Conservation (phyloP, 306 rosid genomes). For the Senna tora region DNA sequence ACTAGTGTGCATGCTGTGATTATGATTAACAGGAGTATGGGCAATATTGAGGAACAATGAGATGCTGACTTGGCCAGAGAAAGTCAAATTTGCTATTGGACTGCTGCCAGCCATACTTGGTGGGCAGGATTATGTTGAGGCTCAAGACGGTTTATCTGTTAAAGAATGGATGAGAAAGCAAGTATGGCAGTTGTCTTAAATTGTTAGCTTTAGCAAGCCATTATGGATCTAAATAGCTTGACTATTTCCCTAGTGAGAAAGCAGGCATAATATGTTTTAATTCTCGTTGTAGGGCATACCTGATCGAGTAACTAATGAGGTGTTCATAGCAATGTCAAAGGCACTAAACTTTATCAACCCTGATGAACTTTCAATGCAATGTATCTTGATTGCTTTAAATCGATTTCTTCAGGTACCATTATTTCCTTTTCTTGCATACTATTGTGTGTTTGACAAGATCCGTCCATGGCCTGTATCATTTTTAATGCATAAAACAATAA, state of each 20-base stretch:
- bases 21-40: constrained; percentile 75
- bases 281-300: constrained; percentile 74
- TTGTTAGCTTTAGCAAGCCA: constrained; percentile 16
- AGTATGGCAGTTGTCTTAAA: constrained; percentile 48
- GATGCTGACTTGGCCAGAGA: constrained; percentile 99
- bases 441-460: constrained; percentile 18
- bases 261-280: constrained; percentile 32
- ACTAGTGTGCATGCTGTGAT: constrained; percentile 28
- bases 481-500: constrained; percentile 25
- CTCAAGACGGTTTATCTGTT: constrained; percentile 85
- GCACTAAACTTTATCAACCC: constrained; percentile 98
- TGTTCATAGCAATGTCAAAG: constrained; percentile 98
- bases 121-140: constrained; percentile 93
- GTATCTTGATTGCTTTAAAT: constrained; percentile 94
- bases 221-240: constrained; percentile 19
- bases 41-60: constrained; percentile 95
- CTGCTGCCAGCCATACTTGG: constrained; percentile 96
- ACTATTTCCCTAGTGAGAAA: neutral
- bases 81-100: constrained; percentile 93
- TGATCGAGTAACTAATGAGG: constrained; percentile 94
- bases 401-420: constrained; percentile 88
- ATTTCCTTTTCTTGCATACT: constrained; percentile 33
- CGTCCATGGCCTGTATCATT: constrained; percentile 20
- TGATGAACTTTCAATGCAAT: constrained; percentile 99
- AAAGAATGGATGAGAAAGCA: constrained; percentile 95